A percentile compares a stretch with the other conserved stretches of the same genome.
These are phyloP conservation scores for Bruguiera hainesii DNA, from an alignment of 441 rosid genomes.

Conservation along the genomic window DNA sequence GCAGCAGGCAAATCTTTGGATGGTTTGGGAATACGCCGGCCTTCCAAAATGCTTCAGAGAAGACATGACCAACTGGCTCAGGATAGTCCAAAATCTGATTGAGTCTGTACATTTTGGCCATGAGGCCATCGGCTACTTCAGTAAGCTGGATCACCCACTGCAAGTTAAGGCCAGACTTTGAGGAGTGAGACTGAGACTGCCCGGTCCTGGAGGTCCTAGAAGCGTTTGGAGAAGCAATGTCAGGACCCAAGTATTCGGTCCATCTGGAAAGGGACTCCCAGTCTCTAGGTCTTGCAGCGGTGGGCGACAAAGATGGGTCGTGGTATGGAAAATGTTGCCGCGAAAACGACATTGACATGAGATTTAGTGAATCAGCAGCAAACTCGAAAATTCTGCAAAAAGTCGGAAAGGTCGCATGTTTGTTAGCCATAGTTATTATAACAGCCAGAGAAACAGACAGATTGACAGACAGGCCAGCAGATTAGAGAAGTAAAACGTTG, in stretches of 20 bases:
- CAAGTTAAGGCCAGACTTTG: slow-evolving; percentile 75
- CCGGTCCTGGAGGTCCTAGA: slow-evolving; percentile 55
- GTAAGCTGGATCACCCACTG: slow-evolving; percentile 89
- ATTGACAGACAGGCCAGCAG: too few relatives aligned
- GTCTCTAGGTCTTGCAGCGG: slow-evolving; percentile 65
- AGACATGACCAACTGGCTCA: slow-evolving; percentile 68
- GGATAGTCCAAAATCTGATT: slow-evolving; percentile 94
- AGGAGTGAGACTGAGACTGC: slow-evolving; percentile 59
- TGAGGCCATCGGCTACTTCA: slow-evolving; percentile 92
- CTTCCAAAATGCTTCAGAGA: slow-evolving; percentile 95
- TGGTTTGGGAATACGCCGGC: slow-evolving; percentile 85
- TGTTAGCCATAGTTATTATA: too few relatives aligned
- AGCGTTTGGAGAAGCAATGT: slow-evolving; percentile 50
- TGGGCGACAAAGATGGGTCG: slow-evolving; percentile 60
- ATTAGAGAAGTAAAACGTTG: too few relatives aligned
- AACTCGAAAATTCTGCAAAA: slow-evolving; percentile 16
- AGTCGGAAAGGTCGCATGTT: too few relatives aligned
- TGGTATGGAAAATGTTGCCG: slow-evolving; percentile 56
- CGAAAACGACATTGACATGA: slow-evolving; percentile 50
- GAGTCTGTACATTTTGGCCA: slow-evolving; percentile 98
- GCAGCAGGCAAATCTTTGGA: slow-evolving; percentile 82
- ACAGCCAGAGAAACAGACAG: too few relatives aligned
- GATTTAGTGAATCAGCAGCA: slow-evolving; percentile 9
- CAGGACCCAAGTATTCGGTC: slow-evolving; percentile 94
- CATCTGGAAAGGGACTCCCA: slow-evolving; percentile 96